Conservation (phyloP, 1,284 basidiomycete genomes). For the Butyriboletus appendiculatus region DNA sequence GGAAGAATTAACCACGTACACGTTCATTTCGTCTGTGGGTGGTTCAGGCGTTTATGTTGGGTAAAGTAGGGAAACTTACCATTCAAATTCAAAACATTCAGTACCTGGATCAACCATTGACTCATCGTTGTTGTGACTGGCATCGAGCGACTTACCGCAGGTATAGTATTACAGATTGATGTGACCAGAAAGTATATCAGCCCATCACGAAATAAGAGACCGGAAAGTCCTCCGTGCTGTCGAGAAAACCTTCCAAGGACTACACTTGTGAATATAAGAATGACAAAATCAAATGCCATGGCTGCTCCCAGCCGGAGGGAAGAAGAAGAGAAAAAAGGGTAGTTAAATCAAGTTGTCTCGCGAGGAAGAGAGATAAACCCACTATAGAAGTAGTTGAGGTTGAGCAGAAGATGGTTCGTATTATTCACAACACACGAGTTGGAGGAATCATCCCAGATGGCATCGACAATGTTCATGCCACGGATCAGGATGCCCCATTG, state of each 20-base stretch:
- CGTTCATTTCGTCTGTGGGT: slow-evolving; percentile 28
- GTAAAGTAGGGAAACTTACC: slow-evolving; percentile 12
- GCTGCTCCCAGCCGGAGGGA: slow-evolving; percentile 43
- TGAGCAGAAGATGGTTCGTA: slow-evolving; percentile 52
- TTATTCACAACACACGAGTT: slow-evolving; percentile 50
- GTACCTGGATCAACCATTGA: slow-evolving; percentile 17
- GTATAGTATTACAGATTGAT: slow-evolving; percentile 64
- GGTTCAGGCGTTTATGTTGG: not conserved
- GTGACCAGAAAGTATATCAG: slow-evolving; percentile 65
- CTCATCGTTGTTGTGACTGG: not conserved
- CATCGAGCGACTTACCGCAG: slow-evolving; percentile 55
- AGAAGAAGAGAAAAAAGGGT: not conserved
- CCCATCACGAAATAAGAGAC: slow-evolving; percentile 73
- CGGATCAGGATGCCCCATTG: slow-evolving; percentile 70
- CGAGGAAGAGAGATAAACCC: slow-evolving; percentile 27
- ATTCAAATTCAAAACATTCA: slow-evolving; percentile 29
- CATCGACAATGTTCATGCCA: slow-evolving; percentile 62
- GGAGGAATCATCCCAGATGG: slow-evolving; percentile 46
- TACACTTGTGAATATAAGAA: slow-evolving; percentile 54
- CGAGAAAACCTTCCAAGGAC: slow-evolving; percentile 51
- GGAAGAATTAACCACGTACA: slow-evolving; percentile 15
- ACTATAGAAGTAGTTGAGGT: slow-evolving; percentile 70
- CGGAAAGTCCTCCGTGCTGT: slow-evolving; percentile 52
- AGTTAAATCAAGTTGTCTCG: not conserved
- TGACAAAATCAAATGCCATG: slow-evolving; percentile 66